Evolutionary conservation across 495 filamentous ascomycete species (phyloP).

Genomic region (Lasiosphaeris hirsuta): DNA sequence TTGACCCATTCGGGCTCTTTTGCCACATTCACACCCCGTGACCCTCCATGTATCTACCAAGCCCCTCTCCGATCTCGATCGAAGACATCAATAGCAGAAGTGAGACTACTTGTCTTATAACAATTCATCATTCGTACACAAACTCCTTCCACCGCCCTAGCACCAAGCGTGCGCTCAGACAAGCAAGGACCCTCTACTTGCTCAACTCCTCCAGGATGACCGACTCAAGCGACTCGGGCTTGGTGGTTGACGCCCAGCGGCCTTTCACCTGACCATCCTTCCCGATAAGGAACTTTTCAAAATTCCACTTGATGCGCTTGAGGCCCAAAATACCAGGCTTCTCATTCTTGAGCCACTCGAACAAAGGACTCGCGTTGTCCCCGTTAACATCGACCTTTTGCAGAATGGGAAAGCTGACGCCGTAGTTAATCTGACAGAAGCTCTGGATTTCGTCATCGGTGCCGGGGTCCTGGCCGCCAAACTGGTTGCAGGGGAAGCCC

Average conservation of each 20-base stretch:
- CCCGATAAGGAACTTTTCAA: constrained; percentile 95
- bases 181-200: constrained; percentile 14
- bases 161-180: no score
- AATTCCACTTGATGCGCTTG: constrained; percentile 93
- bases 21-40: no score
- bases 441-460: constrained; percentile 83
- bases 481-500: constrained; percentile 99
- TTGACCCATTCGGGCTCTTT: no score
- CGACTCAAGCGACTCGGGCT: constrained; percentile 74
- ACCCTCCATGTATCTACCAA: no score
- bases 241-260: constrained; percentile 80
- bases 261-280: constrained; percentile 77
- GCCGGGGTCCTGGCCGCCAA: constrained; percentile 85
- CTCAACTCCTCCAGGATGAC: constrained; percentile 70
- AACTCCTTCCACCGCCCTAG: background rate
- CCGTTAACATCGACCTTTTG: constrained; percentile 94
- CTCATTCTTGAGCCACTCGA: constrained; percentile 82
- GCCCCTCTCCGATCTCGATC: no score
- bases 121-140: background rate
- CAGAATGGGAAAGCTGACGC: constrained; percentile 88
- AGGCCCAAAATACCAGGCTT: constrained; percentile 80
- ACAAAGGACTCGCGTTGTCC: constrained; percentile 72
- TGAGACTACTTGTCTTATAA: no score
- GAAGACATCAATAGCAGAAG: no score
- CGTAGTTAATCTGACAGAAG: constrained; percentile 95